These are phyloP conservation scores for Nicotiana attenuata DNA, from an alignment of 257 asterid species.

Conservation along the genomic window DNA sequence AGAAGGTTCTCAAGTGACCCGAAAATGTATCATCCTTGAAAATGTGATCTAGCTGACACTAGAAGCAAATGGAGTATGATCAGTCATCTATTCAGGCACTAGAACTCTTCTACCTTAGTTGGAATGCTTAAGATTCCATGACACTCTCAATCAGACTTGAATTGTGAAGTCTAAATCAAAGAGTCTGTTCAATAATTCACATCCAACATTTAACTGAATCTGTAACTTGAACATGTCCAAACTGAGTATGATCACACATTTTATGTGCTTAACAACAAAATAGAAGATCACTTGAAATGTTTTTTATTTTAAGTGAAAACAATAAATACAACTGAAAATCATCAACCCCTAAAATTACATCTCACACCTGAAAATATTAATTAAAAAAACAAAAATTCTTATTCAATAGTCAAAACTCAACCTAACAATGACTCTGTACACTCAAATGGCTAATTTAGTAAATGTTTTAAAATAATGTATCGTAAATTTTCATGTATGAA, in stretches of 20 bases:
- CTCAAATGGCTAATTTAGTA: neutral
- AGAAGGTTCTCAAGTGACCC: slow-evolving; percentile 86
- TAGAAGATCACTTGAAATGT: neutral
- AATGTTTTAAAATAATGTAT: neutral
- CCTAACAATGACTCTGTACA: neutral
- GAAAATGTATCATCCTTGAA: slow-evolving; percentile 79
- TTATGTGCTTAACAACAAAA: neutral
- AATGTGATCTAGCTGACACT: slow-evolving; percentile 95
- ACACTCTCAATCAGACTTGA: neutral
- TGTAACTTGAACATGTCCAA: neutral
- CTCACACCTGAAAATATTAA: no score
- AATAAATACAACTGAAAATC: neutral
- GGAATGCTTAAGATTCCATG: neutral
- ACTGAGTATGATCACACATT: neutral
- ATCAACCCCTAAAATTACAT: neutral
- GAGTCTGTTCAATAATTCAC: neutral
- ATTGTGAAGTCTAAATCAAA: neutral
- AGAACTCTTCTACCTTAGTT: neutral
- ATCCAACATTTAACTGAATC: neutral
- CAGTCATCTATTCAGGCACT: slow-evolving; percentile 12
- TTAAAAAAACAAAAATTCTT: neutral
- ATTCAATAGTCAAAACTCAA: neutral
- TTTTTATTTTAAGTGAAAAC: neutral
- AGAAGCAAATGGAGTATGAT: slow-evolving; percentile 26
- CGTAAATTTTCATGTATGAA: neutral